Percentiles rank a stretch among this genome's conserved stretches.
Evolutionary conservation across 2,329 filamentous ascomycete genomes (phyloP).

Genomic region (Fusarium sp.): DNA sequence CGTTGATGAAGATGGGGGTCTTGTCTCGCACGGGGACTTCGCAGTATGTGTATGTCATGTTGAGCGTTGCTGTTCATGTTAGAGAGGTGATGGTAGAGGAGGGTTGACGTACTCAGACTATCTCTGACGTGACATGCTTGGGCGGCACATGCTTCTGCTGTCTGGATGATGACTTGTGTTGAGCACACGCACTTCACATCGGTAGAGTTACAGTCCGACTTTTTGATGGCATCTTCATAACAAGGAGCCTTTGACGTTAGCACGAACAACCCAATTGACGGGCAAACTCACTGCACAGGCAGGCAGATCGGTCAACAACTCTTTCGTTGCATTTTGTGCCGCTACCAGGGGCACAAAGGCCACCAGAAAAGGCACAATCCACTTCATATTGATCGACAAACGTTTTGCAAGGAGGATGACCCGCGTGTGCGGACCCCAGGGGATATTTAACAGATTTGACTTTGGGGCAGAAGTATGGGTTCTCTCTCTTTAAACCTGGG

Average conservation of each 20-base stretch:
- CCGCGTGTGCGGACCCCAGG: neutral
- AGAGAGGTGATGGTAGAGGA: accelerated
- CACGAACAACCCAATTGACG: accelerated
- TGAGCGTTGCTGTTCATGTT: neutral
- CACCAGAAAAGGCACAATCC: conserved; percentile 32
- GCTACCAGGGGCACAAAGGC: conserved; percentile 25
- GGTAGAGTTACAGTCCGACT: conserved; percentile 20
- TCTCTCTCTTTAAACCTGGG: neutral
- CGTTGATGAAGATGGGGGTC: conserved; percentile 14
- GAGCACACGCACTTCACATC: conserved; percentile 38
- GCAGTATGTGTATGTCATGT: conserved; percentile 29
- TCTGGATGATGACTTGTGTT: conserved; percentile 17
- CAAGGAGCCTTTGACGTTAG: conserved; percentile 23
- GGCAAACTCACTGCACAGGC: conserved; percentile 29
- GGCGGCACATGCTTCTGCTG: conserved; percentile 22
- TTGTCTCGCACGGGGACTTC: conserved; percentile 15
- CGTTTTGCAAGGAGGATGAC: conserved; percentile 3
- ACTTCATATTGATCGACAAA: conserved; percentile 36
- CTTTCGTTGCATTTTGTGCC: conserved; percentile 17
- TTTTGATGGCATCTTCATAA: conserved; percentile 2
- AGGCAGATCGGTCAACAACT: conserved; percentile 27
- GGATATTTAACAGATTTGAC: conserved; percentile 12
- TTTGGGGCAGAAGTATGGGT: neutral
- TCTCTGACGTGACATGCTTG: neutral
- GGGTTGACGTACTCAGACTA: conserved; percentile 1